A percentile compares a stretch with the other conserved stretches of the same genome.
Evolutionary conservation across 2,329 filamentous ascomycete genomes (phyloP).

Genomic region (Iodosphaeria phyllophila): DNA sequence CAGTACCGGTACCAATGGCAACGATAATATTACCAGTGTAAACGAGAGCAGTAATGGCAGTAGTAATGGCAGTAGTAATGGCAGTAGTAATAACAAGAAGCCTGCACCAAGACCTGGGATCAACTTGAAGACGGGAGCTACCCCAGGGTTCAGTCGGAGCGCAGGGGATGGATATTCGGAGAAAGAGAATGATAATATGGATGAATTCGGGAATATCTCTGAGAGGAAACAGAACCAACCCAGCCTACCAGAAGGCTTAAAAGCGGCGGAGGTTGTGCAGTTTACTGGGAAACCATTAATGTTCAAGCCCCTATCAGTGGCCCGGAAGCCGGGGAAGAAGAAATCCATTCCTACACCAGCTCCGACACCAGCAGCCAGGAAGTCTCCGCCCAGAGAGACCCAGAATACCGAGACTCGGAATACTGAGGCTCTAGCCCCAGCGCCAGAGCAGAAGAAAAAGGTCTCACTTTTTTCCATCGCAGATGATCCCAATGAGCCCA

Average conservation of each 20-base stretch:
- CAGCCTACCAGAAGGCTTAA: conserved; percentile 35
- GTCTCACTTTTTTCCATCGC: conserved; percentile 53
- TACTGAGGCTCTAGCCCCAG: conserved; percentile 6
- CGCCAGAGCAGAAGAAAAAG: conserved; percentile 29
- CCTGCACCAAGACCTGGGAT: conserved; percentile 34
- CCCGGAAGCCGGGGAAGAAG: conserved; percentile 55
- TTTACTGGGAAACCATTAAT: conserved; percentile 62
- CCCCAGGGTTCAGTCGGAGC: conserved; percentile 61
- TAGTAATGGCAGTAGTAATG: too few relatives aligned
- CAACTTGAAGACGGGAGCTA: conserved; percentile 65
- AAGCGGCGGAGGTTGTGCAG: conserved; percentile 44
- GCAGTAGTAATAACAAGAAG: conserved; percentile 11
- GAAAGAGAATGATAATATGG: too few relatives aligned
- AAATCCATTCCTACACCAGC: conserved; percentile 24
- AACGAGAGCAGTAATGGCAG: conserved; percentile 9
- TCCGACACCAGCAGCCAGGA: conserved; percentile 4
- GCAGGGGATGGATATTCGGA: too few relatives aligned
- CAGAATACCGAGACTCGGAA: conserved; percentile 5
- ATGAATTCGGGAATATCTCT: conserved; percentile 8
- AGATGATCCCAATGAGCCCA: conserved; percentile 14
- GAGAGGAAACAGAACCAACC: conserved; percentile 23
- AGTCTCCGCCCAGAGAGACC: conserved; percentile 1
- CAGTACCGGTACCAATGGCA: conserved; percentile 2
- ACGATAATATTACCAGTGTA: too few relatives aligned
- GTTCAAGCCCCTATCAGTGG: conserved; percentile 79